Evolutionary conservation across 148 eudicot genomes (phyloP), one percentile per base, ranked within the genome.

Genomic region (Camellia lanceoleosa): DNA sequence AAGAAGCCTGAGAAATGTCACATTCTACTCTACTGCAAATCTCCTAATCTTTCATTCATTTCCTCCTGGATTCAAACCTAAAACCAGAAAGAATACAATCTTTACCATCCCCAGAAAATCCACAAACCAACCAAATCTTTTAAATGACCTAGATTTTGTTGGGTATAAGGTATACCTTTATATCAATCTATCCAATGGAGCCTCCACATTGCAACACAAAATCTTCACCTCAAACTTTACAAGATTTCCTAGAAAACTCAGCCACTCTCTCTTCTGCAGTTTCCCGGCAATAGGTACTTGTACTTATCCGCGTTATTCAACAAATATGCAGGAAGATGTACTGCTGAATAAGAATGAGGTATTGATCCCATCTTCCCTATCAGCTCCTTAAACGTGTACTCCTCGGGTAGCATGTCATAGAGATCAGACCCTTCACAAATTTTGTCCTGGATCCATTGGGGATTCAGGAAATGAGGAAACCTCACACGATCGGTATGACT

Each of bases 231-330:
- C 13, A 58, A 64, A 30, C 12, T 61, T 41, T 51, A 47, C 69
- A 8, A 71, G 70, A 20, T 5, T 43, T 66, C 6, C 59, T 7
- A 44, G 4, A 14, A 30, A 67, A 58, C 49, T 85, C 84, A 87
- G 61, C 85, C 84, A 72, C 76, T 70, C 42, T 88, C 89, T 80
- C 91, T 84, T 67, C 59, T 78, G 78, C 93, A 90, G 62, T 90
- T 90, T 75, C 93, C 93, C 10, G 91, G 93, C 44, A 90, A 85
- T 69, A 90, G 88, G 79, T 87, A 88, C 47, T 82, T 88, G 78
- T 86, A 90, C 77, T 82, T 79, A 1, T 84, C 88, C 7, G 91
- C 86, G 77, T 88, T 90, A 58, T 87, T 81, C 69, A 88, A 77
- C 74, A 90, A 54, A 81, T 80, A 82, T 7, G 86, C 64, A 68